These are phyloP conservation scores for Mycena leptocephala DNA, from an alignment of 768 basidiomycete genomes.

Conservation along the genomic window DNA sequence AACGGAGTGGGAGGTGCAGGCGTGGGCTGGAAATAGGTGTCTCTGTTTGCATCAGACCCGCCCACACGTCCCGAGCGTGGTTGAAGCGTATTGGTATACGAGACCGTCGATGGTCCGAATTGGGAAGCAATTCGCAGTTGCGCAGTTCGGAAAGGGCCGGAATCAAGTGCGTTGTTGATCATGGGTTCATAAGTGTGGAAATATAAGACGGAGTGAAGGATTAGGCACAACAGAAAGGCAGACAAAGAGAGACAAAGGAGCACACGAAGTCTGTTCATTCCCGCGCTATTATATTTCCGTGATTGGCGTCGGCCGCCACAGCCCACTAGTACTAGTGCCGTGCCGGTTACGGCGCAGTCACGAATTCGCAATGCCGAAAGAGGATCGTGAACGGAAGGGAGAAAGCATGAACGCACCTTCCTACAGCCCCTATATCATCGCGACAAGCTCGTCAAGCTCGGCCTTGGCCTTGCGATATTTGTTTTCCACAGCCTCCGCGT, in stretches of 20 bases:
- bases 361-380: not conserved
- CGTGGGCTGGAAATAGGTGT: constrained; percentile 67
- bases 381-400: too few relatives aligned
- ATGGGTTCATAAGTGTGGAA: too few relatives aligned
- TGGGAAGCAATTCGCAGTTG: too few relatives aligned
- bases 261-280: too few relatives aligned
- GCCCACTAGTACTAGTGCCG: not conserved
- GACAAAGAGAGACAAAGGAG: too few relatives aligned
- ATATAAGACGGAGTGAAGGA: too few relatives aligned
- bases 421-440: constrained; percentile 16
- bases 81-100: constrained; percentile 56
- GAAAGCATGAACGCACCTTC: not conserved
- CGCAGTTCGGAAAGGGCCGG: too few relatives aligned
- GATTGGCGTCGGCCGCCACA: too few relatives aligned
- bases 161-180: too few relatives aligned
- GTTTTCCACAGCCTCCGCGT: not conserved
- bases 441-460: constrained; percentile 11
- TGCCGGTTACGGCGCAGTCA: not conserved
- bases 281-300: too few relatives aligned
- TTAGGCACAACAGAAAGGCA: too few relatives aligned
- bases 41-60: constrained; percentile 69
- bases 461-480: constrained; percentile 9
- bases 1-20: constrained; percentile 63
- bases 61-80: constrained; percentile 59
- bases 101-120: too few relatives aligned